Evolutionary conservation across 768 basidiomycete genomes (phyloP), one percentile per base, ranked within the genome.

Genomic region (Boletus rex-veris): DNA sequence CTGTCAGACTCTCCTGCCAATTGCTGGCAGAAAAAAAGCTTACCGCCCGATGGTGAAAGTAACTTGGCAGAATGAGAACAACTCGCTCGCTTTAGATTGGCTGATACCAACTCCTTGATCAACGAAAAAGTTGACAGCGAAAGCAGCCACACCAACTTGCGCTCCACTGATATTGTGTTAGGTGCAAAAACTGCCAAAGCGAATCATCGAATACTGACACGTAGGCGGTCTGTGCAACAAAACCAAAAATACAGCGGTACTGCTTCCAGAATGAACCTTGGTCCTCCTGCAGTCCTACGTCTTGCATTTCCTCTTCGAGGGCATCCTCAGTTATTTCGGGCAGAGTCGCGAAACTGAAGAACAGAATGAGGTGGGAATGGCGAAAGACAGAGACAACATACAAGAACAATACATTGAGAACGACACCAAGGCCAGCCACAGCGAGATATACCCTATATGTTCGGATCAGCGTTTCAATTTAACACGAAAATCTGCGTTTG

Each of bases 261-360:
- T 90, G 87, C 69, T 77, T 84, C 74, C 77, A 78, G 71, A 90
- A 88, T 4, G 88, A 72, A 49, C 81, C 78, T 18, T 73, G 67
- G 37, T 78, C 75, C 7, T 65, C 64, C 21, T 70, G 69, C 12
- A 74, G 58, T 8, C 78, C 79, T 26, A 63, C 75, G 6, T 65
- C 67, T 49, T 74, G 67, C 44, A 83, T 73, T 54, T 84, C 79
- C 30, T 77, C 71, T 16, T 75, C 70, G 33, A 83, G 73, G n/a
- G 80, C 83, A 49, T 83, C 85, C 63, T 86, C 83, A 3, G 83
- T 82, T 52, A 88, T 85, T 64, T 89, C 86, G 3, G 86, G 86
- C 16, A 89, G 73, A 46, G 78, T 63, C 65, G 82, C 82, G 66
- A 88, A 85, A 71, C 83, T 80, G 46, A n/a, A n/a, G 37, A 46